Conservation (phyloP, 345 rosid species). For the Lepidium didymum region DNA sequence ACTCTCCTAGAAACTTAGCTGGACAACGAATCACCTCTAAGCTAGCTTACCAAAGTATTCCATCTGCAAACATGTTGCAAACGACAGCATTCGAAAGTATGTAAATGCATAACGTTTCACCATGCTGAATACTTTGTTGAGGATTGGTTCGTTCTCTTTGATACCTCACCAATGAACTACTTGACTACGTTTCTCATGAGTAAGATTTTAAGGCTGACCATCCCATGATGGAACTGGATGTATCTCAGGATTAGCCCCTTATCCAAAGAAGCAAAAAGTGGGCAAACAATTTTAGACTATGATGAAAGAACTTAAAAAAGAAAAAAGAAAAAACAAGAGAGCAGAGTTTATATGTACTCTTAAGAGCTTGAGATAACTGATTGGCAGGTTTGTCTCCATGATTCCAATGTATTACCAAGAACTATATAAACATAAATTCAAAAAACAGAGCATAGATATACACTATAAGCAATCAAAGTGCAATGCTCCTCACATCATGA, state of each 20-base stretch:
- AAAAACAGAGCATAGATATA: neutral
- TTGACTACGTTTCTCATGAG: conserved; percentile 18
- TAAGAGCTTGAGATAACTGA: conserved; percentile 2
- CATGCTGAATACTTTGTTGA: neutral
- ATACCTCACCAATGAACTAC: conserved; percentile 21
- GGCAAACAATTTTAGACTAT: conserved; percentile 20
- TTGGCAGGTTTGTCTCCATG: neutral
- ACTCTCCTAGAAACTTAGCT: neutral
- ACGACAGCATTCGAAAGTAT: neutral
- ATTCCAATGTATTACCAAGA: neutral
- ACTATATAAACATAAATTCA: neutral
- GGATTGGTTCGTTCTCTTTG: neutral
- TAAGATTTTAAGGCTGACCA: conserved; percentile 14
- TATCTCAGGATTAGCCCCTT: conserved; percentile 30
- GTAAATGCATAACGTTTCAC: neutral
- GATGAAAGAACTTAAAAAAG: neutral
- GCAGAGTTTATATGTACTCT: neutral
- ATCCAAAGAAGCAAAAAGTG: conserved; percentile 19
- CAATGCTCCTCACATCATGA: neutral
- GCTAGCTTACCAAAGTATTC: conserved; percentile 9
- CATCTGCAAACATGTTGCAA: neutral
- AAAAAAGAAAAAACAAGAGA: neutral
- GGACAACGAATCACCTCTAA: neutral
- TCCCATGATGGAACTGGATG: conserved; percentile 16
- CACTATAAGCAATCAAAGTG: neutral